Evolutionary conservation across 306 rosid species (phyloP), one percentile per base, ranked within the genome.

Genomic region (Trifolium pratense): DNA sequence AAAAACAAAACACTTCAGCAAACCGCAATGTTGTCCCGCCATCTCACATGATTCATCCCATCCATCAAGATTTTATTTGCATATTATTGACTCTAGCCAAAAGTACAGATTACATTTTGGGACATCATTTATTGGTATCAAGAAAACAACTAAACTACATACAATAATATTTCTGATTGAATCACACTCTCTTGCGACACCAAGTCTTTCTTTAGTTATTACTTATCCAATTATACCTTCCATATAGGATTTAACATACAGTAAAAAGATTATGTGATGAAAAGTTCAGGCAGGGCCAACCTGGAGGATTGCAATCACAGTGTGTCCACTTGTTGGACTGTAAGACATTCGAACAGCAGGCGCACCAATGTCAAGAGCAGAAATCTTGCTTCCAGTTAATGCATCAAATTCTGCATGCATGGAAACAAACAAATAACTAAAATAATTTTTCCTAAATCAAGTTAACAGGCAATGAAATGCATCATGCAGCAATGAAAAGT

Each of bases 311-410:
- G 91, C 98, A 66, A 93, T 80, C 79, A 93, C 96, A 63, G 98
- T 82, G 85, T 90, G 98, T 62, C 97, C 98, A 79, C 90, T 93
- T 21, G 96, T 90, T 60, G 96, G 97, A 71, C 97, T 90, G 68
- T 93, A 93, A 57, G 93, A 84, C 98, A 93, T 93, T 65, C 92
- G 90, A 23, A 91, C 97, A 66, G 80, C 93, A 64, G 96, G 97
- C 5, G 91, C 88, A 61, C 97, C 98, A 73, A 93, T 84, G 71
- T 90, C 87, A 82, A 93, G 89, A 42, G 91, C 88, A 6, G 98
- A 84, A 65, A 90, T 87, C 86, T 89, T 93, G 93, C 96, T 78
- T 74, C 98, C 98, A 25, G 98, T 90, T 65, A 91, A 73, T 26
- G 97, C 97, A 89, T 93, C 98, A 74, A 87, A 87, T 77, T 93